Evolutionary conservation across 2,329 filamentous ascomycete genomes (phyloP).

Genomic region (Aspergillus quadrilineatus): DNA sequence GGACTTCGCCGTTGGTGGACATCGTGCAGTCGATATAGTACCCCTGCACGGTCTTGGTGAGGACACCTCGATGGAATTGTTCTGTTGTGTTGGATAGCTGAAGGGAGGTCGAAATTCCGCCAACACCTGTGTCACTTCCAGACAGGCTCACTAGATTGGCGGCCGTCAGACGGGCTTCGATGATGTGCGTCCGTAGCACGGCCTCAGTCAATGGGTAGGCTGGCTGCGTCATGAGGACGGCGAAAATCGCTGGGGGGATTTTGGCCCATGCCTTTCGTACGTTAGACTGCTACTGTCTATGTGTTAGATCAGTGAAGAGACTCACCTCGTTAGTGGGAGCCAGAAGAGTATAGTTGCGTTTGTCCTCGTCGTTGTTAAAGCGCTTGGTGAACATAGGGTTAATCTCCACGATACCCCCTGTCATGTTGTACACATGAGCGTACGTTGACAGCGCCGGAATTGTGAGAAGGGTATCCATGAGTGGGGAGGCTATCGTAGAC

Average conservation of each 20-base stretch:
- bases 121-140: neutral
- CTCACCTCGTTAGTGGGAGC: neutral
- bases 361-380: neutral
- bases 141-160: neutral
- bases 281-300: neutral
- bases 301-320: neutral
- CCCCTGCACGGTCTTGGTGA: neutral
- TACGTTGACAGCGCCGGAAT: neutral
- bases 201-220: neutral
- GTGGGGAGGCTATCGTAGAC: neutral
- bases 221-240: neutral
- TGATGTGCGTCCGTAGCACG: neutral
- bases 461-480: neutral
- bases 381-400: neutral
- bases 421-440: neutral
- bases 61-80: neutral
- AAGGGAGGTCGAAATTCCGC: neutral
- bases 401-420: neutral
- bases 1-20: neutral
- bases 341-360: neutral
- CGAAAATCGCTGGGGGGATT: neutral
- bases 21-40: neutral
- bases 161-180: neutral
- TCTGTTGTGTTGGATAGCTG: neutral
- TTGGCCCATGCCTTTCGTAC: neutral